Evolutionary conservation across 23 red algal species (phyloP).

Genomic region (Agarophyton chilense): DNA sequence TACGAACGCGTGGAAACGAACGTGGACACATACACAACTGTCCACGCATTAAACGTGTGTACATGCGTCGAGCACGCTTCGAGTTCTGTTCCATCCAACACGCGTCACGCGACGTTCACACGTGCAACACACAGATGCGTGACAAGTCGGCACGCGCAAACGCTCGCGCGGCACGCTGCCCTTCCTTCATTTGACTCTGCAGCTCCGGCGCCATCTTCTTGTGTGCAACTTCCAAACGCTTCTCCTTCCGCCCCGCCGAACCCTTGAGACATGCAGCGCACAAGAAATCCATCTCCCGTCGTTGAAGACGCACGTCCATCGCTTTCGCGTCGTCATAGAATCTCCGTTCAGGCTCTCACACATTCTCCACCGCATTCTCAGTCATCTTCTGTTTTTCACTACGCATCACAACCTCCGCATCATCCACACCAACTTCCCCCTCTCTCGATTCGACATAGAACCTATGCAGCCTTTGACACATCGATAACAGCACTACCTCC

Average conservation of each 20-base stretch:
- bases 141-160: background rate
- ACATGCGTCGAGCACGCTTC: no score
- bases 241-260: background rate
- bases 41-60: no score
- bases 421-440: background rate
- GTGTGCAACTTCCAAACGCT: no score
- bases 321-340: background rate
- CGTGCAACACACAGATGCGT: background rate
- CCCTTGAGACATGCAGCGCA: background rate
- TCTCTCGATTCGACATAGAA: background rate
- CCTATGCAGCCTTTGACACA: background rate
- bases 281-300: background rate
- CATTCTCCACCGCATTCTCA: no score
- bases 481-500: background rate
- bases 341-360: constrained; percentile 32
- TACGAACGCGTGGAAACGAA: background rate
- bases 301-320: background rate
- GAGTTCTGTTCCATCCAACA: background rate
- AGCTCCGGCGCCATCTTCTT: background rate
- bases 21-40: no score
- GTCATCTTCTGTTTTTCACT: background rate
- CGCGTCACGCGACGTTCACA: no score
- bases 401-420: background rate
- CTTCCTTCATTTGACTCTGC: background rate
- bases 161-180: background rate